Conservation (phyloP, 164 flowering plant genomes). For the Taxillus chinensis region DNA sequence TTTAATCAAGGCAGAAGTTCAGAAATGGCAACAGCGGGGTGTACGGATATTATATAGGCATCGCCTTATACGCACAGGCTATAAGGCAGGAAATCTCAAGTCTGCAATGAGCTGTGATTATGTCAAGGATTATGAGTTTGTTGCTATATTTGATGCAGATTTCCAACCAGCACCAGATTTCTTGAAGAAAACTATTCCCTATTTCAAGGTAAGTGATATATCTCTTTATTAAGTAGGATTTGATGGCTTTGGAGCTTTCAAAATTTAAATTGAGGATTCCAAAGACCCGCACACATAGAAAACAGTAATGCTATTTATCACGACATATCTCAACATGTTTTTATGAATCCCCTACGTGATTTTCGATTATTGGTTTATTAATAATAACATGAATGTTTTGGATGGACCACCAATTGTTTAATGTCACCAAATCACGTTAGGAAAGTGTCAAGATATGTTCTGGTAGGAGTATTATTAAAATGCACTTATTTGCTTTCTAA, state of each 20-base stretch:
- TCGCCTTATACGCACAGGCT: constrained; percentile 85
- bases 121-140: constrained; percentile 91
- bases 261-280: neutral
- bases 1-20: constrained; percentile 84
- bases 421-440: no score
- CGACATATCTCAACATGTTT: no score
- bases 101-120: constrained; percentile 96
- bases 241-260: neutral
- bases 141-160: constrained; percentile 96
- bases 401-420: no score
- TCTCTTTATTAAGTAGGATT: neutral
- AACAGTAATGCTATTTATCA: neutral
- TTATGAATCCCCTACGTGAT: no score
- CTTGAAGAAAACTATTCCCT: constrained; percentile 83
- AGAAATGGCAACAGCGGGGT: constrained; percentile 90
- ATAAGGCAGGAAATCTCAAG: constrained; percentile 93
- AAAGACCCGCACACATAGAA: neutral
- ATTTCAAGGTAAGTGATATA: constrained; percentile 61
- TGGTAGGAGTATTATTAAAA: no score
- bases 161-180: constrained; percentile 93
- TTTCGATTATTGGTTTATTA: no score
- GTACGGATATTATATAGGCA: constrained; percentile 77
- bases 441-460: no score
- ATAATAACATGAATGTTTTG: no score
- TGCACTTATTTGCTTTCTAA: no score